A percentile compares a stretch with the other conserved stretches of the same genome.
Evolutionary conservation across 164 flowering plant species (phyloP).

Genomic region (Berberis vulgaris): DNA sequence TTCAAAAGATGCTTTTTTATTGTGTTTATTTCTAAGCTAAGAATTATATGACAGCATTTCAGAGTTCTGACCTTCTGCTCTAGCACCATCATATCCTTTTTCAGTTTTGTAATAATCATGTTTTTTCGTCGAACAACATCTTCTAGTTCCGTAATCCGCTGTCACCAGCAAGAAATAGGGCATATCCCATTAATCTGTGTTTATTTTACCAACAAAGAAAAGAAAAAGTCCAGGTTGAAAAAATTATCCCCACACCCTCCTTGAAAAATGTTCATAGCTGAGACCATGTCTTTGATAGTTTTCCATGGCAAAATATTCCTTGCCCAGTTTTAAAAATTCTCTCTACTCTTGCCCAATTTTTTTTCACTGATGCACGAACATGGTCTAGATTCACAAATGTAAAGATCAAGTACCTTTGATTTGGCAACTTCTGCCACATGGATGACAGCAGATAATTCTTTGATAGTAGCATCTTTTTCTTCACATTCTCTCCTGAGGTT

Average conservation of each 20-base stretch:
- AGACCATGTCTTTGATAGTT: too few relatives aligned
- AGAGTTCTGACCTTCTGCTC: conserved; percentile 61
- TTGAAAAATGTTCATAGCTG: neutral
- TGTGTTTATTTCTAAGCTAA: neutral
- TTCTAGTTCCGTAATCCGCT: conserved; percentile 83
- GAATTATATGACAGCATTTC: neutral
- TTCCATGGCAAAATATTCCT: too few relatives aligned
- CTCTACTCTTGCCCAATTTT: too few relatives aligned
- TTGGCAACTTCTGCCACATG: conserved; percentile 39
- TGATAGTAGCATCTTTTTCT: conserved; percentile 65
- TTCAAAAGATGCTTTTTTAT: neutral
- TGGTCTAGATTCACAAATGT: too few relatives aligned
- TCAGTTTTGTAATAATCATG: conserved; percentile 43
- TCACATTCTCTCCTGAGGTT: conserved; percentile 59
- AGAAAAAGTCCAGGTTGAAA: neutral
- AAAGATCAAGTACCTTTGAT: conserved; percentile 39
- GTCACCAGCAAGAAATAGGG: conserved; percentile 10
- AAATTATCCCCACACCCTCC: neutral
- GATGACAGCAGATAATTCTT: conserved; percentile 38
- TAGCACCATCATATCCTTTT: conserved; percentile 60
- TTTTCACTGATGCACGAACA: too few relatives aligned
- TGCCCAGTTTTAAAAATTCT: too few relatives aligned
- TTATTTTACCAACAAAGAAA: neutral
- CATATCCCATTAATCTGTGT: neutral
- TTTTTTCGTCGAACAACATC: conserved; percentile 68